Percentiles rank a stretch among this genome's conserved stretches.
Conservation (phyloP, 306 rosid genomes). For the Vigna radiata region DNA sequence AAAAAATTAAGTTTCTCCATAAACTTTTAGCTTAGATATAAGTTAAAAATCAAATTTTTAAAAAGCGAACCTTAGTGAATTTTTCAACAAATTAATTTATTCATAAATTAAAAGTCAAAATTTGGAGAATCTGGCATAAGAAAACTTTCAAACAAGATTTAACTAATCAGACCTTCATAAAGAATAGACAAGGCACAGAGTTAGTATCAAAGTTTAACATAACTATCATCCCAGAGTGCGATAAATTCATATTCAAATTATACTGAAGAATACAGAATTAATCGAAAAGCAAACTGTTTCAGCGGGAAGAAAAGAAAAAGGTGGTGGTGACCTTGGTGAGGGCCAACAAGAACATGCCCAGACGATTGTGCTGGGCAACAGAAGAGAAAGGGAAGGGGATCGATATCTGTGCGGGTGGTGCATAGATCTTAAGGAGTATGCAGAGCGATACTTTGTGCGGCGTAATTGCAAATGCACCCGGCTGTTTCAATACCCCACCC, state of each 20-base stretch:
- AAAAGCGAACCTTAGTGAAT: background rate
- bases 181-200: background rate
- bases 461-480: slow-evolving; percentile 75
- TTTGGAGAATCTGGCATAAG: background rate
- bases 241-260: background rate
- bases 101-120: no score
- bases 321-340: slow-evolving; percentile 68
- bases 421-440: slow-evolving; percentile 80
- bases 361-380: slow-evolving; percentile 81
- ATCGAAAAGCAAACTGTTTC: background rate
- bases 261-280: background rate
- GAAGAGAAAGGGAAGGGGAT: slow-evolving; percentile 79
- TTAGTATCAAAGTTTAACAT: background rate
- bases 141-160: no score
- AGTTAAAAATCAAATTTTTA: background rate
- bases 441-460: slow-evolving; percentile 94
- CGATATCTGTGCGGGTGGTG: slow-evolving; percentile 71
- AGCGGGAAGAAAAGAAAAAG: background rate
- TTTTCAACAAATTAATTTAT: background rate
- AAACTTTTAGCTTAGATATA: background rate
- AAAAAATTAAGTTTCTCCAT: background rate
- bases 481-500: slow-evolving; percentile 74
- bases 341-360: slow-evolving; percentile 77
- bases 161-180: background rate
- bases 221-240: background rate